Conservation (phyloP, 2,329 filamentous ascomycete genomes). For the Talaromyces albobiverticillius region DNA sequence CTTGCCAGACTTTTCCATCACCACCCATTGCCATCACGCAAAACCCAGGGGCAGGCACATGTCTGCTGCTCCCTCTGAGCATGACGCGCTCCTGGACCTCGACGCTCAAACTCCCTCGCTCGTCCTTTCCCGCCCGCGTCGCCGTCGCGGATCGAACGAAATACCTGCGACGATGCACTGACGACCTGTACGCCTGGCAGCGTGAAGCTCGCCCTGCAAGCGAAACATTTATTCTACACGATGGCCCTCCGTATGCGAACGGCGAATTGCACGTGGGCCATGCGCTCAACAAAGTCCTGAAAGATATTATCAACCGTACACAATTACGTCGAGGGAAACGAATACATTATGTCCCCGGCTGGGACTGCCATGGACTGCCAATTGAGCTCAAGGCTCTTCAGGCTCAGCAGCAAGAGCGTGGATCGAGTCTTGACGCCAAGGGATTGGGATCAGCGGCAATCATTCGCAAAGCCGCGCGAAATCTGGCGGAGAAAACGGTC, state of each 20-base stretch:
- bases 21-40: not conserved
- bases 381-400: slow-evolving; percentile 95
- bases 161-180: slow-evolving; percentile 74
- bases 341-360: slow-evolving; percentile 83
- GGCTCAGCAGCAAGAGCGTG: slow-evolving; percentile 42
- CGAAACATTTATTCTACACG: slow-evolving; percentile 75
- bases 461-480: slow-evolving; percentile 54
- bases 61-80: slow-evolving; percentile 3
- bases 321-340: slow-evolving; percentile 74
- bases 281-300: slow-evolving; percentile 93
- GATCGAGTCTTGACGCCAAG: slow-evolving; percentile 12
- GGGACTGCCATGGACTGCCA: slow-evolving; percentile 96
- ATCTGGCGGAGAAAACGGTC: slow-evolving; percentile 55
- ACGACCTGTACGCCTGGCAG: slow-evolving; percentile 91
- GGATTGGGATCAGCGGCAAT: slow-evolving; percentile 40
- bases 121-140: slow-evolving; percentile 61
- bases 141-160: slow-evolving; percentile 45
- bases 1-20: too few relatives aligned
- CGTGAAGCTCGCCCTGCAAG: slow-evolving; percentile 46
- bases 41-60: not conserved
- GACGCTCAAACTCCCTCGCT: slow-evolving; percentile 72
- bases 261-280: slow-evolving; percentile 88
- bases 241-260: slow-evolving; percentile 97
- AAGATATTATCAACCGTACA: slow-evolving; percentile 84
- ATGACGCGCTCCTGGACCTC: slow-evolving; percentile 61